Evolutionary conservation across 1,139 yeast species (phyloP).

Genomic region (Suhomyces yuchorum): DNA sequence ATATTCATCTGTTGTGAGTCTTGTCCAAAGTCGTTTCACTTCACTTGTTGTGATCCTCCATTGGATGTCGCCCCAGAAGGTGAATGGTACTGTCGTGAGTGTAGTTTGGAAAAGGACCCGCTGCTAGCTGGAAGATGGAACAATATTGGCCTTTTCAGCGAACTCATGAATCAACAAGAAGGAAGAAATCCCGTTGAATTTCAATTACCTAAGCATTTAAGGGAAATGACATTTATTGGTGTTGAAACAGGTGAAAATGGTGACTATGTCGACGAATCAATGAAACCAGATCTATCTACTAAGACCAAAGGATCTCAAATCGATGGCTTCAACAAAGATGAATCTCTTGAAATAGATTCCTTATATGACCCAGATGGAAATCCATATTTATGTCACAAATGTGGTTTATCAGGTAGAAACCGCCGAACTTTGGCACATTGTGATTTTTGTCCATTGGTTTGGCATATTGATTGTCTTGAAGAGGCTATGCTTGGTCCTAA

Average conservation of each 20-base stretch:
- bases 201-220: constrained; percentile 64
- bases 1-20: constrained; percentile 89
- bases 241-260: constrained; percentile 71
- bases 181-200: constrained; percentile 72
- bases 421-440: constrained; percentile 65
- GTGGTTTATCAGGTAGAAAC: constrained; percentile 68
- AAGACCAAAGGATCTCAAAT: constrained; percentile 45
- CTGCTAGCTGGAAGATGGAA: constrained; percentile 31
- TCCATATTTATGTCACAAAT: constrained; percentile 71
- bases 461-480: constrained; percentile 89
- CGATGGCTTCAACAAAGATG: constrained; percentile 40
- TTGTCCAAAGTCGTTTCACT: constrained; percentile 91
- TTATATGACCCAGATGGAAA: constrained; percentile 66
- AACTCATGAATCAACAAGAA: constrained; percentile 59
- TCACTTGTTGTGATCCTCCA: constrained; percentile 90
- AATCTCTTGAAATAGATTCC: constrained; percentile 61
- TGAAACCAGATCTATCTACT: constrained; percentile 50
- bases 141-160: constrained; percentile 61
- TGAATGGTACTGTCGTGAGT: constrained; percentile 86
- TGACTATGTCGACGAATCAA: constrained; percentile 64
- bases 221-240: constrained; percentile 70
- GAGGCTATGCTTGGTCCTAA: constrained; percentile 79
- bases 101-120: constrained; percentile 44
- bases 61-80: constrained; percentile 81
- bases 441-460: constrained; percentile 81